Conservation (phyloP, 1,139 yeast species). For the Scheffersomyces segobiensis region DNA sequence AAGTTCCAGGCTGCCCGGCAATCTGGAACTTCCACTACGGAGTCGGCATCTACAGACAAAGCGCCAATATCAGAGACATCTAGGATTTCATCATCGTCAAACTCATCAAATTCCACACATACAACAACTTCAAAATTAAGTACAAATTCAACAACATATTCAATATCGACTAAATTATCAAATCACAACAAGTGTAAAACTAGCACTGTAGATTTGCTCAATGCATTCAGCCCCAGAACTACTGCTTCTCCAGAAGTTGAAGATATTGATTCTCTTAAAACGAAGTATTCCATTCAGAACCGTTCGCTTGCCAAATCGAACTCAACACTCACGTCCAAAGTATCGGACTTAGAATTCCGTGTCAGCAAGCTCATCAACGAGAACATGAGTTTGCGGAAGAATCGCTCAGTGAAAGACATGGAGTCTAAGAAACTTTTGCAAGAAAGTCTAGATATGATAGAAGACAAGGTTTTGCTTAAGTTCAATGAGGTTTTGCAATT, state of each 20-base stretch:
- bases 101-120: neutral
- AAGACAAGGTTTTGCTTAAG: conserved; percentile 39
- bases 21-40: neutral
- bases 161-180: neutral
- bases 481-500: conserved; percentile 46
- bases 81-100: neutral
- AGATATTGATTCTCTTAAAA: conserved; percentile 3
- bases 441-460: conserved; percentile 33
- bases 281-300: conserved; percentile 38
- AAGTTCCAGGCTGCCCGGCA: conserved; percentile 12
- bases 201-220: neutral
- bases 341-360: conserved; percentile 51
- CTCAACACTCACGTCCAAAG: conserved; percentile 47
- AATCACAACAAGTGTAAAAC: neutral
- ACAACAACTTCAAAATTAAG: neutral
- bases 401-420: conserved; percentile 4
- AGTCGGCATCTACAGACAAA: neutral
- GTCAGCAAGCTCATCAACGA: conserved; percentile 13
- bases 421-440: conserved; percentile 9
- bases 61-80: neutral
- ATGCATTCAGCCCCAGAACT: neutral
- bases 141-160: neutral
- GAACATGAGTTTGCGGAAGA: conserved; percentile 11
- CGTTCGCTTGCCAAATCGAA: conserved; percentile 57
- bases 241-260: neutral